These are phyloP conservation scores for Pachysandra terminalis DNA, from an alignment of 164 flowering plant species.

Conservation along the genomic window DNA sequence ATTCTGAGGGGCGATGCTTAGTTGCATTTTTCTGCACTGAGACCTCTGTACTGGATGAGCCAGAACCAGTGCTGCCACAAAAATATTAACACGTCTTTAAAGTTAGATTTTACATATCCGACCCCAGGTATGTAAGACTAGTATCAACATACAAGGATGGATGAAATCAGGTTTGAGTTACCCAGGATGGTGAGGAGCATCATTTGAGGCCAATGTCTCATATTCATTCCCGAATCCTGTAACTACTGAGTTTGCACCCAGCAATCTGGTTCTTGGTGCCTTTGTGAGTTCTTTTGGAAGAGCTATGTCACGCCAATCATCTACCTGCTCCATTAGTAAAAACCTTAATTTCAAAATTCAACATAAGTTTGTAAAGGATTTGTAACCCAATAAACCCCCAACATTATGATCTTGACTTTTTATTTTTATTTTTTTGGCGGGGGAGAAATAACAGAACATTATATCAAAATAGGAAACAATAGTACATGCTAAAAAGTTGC, in stretches of 20 bases:
- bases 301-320: conserved; percentile 97
- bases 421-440: too few species aligned
- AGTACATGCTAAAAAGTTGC: too few species aligned
- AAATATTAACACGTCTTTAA: conserved; percentile 2
- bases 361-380: background rate
- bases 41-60: conserved; percentile 40
- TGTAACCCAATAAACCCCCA: too few species aligned
- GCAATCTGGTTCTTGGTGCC: conserved; percentile 50
- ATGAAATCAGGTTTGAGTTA: conserved; percentile 17
- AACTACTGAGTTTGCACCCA: conserved; percentile 68
- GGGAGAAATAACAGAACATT: too few species aligned
- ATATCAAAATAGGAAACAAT: too few species aligned
- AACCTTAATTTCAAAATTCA: background rate
- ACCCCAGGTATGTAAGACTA: background rate
- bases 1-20: conserved; percentile 45
- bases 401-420: too few species aligned
- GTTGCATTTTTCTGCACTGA: conserved; percentile 27
- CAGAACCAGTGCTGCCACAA: conserved; percentile 38
- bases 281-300: conserved; percentile 65
- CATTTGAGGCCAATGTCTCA: conserved; percentile 47
- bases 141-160: background rate
- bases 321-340: conserved; percentile 46
- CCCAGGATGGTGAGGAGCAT: conserved; percentile 34
- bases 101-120: background rate
- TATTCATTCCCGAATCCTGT: conserved; percentile 88